A percentile compares a stretch with the other conserved stretches of the same genome.
phyloP scores from a whole-genome alignment of 1,284 basidiomycete species.

The Mycena sp. region DNA sequence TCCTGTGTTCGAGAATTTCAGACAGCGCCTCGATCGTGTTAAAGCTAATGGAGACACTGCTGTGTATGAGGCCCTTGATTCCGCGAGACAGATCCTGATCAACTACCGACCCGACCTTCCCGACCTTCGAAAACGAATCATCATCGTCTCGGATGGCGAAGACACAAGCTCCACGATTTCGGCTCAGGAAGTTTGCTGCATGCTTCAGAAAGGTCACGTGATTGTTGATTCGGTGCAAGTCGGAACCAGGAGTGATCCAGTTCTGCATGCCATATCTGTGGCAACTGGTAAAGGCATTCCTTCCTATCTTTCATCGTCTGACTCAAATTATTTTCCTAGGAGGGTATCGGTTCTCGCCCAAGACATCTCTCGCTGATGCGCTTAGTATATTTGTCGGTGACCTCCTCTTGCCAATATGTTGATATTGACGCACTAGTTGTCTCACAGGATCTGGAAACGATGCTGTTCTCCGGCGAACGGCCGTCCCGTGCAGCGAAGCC shows the following conservation, averaged over 20 bases:
- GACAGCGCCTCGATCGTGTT: conserved; percentile 29
- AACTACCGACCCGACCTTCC: conserved; percentile 34
- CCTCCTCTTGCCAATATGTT: too few relatives aligned
- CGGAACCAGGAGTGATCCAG: conserved; percentile 25
- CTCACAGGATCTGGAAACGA: conserved; percentile 43
- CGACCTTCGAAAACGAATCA: conserved; percentile 35
- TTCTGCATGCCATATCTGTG: conserved; percentile 38
- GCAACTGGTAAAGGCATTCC: conserved; percentile 32
- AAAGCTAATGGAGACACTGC: conserved; percentile 39
- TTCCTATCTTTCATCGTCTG: not conserved
- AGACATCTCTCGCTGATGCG: conserved; percentile 38
- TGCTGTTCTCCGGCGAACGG: conserved; percentile 38
- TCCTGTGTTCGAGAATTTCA: conserved; percentile 39
- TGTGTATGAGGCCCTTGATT: conserved; percentile 40
- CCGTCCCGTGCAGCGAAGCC: conserved; percentile 22
- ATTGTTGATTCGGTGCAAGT: conserved; percentile 42
- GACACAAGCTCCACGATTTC: conserved; percentile 34
- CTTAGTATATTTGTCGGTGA: conserved; percentile 38
- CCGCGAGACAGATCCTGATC: conserved; percentile 30
- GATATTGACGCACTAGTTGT: too few relatives aligned
- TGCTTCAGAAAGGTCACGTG: conserved; percentile 30
- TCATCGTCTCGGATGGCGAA: conserved; percentile 40
- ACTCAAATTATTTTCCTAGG: conserved; percentile 22
- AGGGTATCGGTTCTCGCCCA: conserved; percentile 40
- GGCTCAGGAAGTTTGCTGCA: conserved; percentile 22